These are phyloP conservation scores for Heliocybe sulcata DNA, from an alignment of 1,284 basidiomycete species.

Conservation along the genomic window DNA sequence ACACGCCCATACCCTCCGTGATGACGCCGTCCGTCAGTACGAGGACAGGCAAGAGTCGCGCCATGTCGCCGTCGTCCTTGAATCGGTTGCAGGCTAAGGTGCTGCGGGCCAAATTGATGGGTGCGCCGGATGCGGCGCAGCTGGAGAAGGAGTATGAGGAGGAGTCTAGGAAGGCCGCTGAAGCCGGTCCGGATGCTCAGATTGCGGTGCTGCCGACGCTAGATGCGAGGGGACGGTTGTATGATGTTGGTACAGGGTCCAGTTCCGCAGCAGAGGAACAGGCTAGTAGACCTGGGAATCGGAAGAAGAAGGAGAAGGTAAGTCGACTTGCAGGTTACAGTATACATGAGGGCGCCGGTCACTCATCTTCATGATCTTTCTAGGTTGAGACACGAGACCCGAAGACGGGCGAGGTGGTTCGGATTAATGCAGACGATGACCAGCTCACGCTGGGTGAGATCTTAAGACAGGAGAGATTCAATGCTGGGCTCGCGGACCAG, in stretches of 20 bases:
- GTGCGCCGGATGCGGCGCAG: constrained; percentile 59
- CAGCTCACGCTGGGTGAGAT: constrained; percentile 82
- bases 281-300: constrained; percentile 52
- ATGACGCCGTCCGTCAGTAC: constrained; percentile 63
- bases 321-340: constrained; percentile 7
- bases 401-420: constrained; percentile 81
- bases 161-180: constrained; percentile 41
- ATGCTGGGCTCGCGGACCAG: constrained; percentile 83
- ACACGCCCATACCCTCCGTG: constrained; percentile 84
- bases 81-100: constrained; percentile 94
- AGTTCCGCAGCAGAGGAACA: constrained; percentile 34
- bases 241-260: constrained; percentile 85
- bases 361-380: too few species aligned
- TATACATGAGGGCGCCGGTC: background rate
- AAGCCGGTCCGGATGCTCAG: constrained; percentile 41
- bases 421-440: constrained; percentile 89
- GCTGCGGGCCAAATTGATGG: constrained; percentile 84
- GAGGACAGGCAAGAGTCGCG: constrained; percentile 29
- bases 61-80: constrained; percentile 68
- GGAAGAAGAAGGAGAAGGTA: constrained; percentile 74
- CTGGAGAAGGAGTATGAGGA: constrained; percentile 83
- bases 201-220: constrained; percentile 88
- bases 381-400: constrained; percentile 87
- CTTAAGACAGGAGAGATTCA: constrained; percentile 87
- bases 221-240: constrained; percentile 81